These are phyloP conservation scores for Gonium pectorale DNA, from an alignment of 139 green algal species.

Conservation along the genomic window DNA sequence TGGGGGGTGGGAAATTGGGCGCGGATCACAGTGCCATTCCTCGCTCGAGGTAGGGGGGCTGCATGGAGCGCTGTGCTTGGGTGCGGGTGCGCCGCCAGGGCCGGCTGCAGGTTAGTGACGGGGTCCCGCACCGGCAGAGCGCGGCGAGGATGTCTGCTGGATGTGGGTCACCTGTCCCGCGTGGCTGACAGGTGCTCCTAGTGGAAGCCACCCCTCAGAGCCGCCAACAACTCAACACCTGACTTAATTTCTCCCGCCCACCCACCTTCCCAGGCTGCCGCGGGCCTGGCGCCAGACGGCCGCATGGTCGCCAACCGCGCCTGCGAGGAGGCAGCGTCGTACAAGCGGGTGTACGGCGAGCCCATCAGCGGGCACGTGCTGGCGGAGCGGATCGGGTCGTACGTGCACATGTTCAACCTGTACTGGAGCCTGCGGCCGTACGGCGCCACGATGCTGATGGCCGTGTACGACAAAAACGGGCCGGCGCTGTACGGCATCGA, in stretches of 20 bases:
- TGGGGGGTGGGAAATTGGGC: background rate
- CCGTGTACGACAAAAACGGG: conserved; percentile 76
- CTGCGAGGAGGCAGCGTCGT: conserved; percentile 78
- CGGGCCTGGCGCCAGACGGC: conserved; percentile 86
- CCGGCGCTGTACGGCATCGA: conserved; percentile 95
- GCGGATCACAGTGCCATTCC: no score
- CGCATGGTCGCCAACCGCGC: conserved; percentile 90
- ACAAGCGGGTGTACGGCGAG: conserved; percentile 94
- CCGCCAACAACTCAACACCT: no score
- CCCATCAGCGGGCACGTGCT: conserved; percentile 93
- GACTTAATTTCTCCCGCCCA: no score
- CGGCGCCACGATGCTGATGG: conserved; percentile 85
- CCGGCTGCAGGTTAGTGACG: no score
- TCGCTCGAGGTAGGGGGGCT: no score
- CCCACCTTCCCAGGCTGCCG: conserved; percentile 60
- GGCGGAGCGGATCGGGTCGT: conserved; percentile 91
- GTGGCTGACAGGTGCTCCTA: no score
- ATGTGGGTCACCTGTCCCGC: no score
- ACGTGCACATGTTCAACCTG: conserved; percentile 97
- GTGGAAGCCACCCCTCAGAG: no score
- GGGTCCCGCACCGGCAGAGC: no score
- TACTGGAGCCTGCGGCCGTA: conserved; percentile 95
- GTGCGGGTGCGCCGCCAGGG: no score
- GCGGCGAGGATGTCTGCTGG: no score
- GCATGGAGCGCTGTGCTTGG: no score